These are phyloP conservation scores for Xerocomus amazonicus DNA, from an alignment of 1,284 basidiomycete genomes.

Conservation along the genomic window DNA sequence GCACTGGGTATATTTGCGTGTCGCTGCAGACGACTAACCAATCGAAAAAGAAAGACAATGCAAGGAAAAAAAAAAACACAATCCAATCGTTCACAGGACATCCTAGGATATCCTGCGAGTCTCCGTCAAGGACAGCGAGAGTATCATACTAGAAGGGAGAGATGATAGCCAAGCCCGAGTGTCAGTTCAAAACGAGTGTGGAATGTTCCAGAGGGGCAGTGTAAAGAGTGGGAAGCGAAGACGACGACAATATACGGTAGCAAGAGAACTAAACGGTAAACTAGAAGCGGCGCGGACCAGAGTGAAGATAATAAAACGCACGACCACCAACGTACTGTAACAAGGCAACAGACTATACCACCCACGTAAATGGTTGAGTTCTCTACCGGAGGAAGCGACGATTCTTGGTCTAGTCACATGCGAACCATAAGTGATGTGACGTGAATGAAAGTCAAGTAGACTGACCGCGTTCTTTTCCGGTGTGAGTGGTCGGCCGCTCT, in stretches of 20 bases:
- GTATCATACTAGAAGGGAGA: slow-evolving; percentile 51
- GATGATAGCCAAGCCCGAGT: slow-evolving; percentile 51
- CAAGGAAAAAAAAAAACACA: slow-evolving; percentile 10
- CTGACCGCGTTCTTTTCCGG: slow-evolving; percentile 85
- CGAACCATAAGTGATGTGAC: slow-evolving; percentile 2
- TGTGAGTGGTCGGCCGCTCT: slow-evolving; percentile 90
- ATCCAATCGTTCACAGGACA: slow-evolving; percentile 35
- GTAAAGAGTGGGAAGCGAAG: slow-evolving; percentile 35
- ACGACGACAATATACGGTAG: slow-evolving; percentile 35
- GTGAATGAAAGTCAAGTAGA: slow-evolving; percentile 14
- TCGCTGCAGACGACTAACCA: background rate
- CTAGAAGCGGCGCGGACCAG: slow-evolving; percentile 39
- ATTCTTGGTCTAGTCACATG: slow-evolving; percentile 30
- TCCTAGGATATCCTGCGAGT: slow-evolving; percentile 19
- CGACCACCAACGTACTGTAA: slow-evolving; percentile 30
- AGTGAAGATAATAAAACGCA: slow-evolving; percentile 30
- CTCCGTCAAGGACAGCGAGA: slow-evolving; percentile 34
- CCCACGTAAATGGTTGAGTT: slow-evolving; percentile 4
- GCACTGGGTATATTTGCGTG: slow-evolving; percentile 39
- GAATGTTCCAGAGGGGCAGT: slow-evolving; percentile 37
- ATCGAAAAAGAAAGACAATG: background rate
- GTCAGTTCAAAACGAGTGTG: slow-evolving; percentile 62
- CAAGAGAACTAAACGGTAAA: slow-evolving; percentile 34
- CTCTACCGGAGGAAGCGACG: slow-evolving; percentile 37
- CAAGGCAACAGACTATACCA: slow-evolving; percentile 17